Conservation (phyloP, 805 yeast species). For the Barnettozyma siamensis region DNA sequence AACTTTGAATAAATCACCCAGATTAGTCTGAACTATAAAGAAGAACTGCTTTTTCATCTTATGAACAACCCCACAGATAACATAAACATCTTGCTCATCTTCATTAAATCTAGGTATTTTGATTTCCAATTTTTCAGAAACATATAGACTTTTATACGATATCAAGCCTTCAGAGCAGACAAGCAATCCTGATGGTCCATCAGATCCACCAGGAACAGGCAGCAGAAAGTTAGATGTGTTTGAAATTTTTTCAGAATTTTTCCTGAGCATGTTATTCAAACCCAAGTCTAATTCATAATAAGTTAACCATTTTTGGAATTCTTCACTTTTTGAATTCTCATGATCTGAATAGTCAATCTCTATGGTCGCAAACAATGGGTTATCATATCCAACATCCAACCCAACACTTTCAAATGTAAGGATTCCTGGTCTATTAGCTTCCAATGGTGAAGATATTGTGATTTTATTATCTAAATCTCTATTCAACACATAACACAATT, state of each 20-base stretch:
- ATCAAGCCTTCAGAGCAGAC: conserved; percentile 54
- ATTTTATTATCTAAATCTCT: conserved; percentile 41
- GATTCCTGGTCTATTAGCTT: conserved; percentile 45
- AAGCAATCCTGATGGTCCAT: conserved; percentile 66
- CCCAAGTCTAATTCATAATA: conserved; percentile 86
- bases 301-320: conserved; percentile 36
- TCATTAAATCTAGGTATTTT: conserved; percentile 50
- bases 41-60: conserved; percentile 58
- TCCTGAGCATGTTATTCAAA: conserved; percentile 63
- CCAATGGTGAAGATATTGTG: conserved; percentile 67
- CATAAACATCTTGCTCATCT: conserved; percentile 24
- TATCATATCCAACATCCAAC: conserved; percentile 72
- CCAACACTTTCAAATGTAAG: conserved; percentile 52
- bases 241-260: conserved; percentile 36
- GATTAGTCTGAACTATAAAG: conserved; percentile 58
- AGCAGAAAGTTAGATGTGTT: conserved; percentile 45
- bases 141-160: conserved; percentile 42
- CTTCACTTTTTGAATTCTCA: conserved; percentile 23
- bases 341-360: conserved; percentile 51
- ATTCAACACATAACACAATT: conserved; percentile 61
- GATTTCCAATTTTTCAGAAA: conserved; percentile 30
- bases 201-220: conserved; percentile 67
- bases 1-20: conserved; percentile 74
- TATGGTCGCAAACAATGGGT: conserved; percentile 78
- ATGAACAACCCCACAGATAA: conserved; percentile 60